These are phyloP conservation scores for Pseudonitzschia multiseries DNA, from an alignment of 108 stramenopile genomes.

Conservation along the genomic window DNA sequence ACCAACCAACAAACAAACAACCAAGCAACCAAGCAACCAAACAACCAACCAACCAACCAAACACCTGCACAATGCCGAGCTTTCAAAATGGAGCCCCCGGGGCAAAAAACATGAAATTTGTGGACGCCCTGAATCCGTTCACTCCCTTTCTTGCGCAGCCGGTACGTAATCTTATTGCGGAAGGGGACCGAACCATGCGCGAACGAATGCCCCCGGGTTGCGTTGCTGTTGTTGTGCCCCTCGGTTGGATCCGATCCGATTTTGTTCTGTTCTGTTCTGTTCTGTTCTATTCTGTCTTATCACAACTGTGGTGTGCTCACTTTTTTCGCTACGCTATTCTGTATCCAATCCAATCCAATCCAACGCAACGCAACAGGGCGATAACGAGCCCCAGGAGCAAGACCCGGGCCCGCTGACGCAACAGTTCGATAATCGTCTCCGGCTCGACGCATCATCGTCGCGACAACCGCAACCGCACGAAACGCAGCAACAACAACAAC, in stretches of 20 bases:
- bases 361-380: slow-evolving; percentile 31
- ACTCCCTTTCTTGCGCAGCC: slow-evolving; percentile 75
- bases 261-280: too few relatives aligned
- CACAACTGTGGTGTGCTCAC: too few relatives aligned
- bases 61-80: slow-evolving; percentile 64
- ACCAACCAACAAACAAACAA: too few relatives aligned
- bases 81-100: slow-evolving; percentile 61
- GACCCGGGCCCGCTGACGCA: slow-evolving; percentile 57
- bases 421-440: slow-evolving; percentile 68
- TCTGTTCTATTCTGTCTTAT: too few relatives aligned
- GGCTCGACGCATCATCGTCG: slow-evolving; percentile 49
- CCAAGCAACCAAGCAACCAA: too few relatives aligned
- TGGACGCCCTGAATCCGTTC: slow-evolving; percentile 67
- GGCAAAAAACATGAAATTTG: slow-evolving; percentile 82
- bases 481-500: slow-evolving; percentile 24
- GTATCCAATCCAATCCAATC: too few relatives aligned
- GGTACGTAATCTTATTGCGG: slow-evolving; percentile 33
- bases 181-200: too few relatives aligned
- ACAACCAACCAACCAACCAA: background rate
- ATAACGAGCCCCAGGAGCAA: slow-evolving; percentile 47
- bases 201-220: too few relatives aligned
- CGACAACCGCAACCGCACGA: slow-evolving; percentile 11
- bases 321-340: too few relatives aligned
- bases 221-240: background rate
- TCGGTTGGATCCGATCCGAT: background rate